Conservation (phyloP, 148 eudicot genomes). For the Hydrangea macrophylla region DNA sequence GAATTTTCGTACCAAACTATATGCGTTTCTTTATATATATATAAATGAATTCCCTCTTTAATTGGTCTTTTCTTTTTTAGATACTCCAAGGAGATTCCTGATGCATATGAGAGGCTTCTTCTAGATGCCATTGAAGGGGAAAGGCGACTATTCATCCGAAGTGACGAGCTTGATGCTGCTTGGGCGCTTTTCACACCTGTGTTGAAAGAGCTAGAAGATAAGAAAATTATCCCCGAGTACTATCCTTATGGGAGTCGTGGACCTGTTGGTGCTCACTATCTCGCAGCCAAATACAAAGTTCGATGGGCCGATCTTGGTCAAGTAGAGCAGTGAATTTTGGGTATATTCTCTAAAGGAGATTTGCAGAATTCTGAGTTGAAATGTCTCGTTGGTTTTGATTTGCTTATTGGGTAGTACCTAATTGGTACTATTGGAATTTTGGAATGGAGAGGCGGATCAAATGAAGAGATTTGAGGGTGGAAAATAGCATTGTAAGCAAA, state of each 20-base stretch:
- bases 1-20: no score
- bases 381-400: background rate
- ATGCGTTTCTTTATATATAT: no score
- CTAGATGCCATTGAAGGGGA: conserved; percentile 97
- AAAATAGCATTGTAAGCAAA: background rate
- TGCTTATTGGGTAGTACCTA: no score
- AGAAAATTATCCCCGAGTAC: conserved; percentile 70
- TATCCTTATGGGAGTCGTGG: conserved; percentile 97
- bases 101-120: conserved; percentile 94
- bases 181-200: conserved; percentile 92
- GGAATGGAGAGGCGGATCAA: background rate
- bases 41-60: background rate
- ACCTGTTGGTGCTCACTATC: conserved; percentile 95
- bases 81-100: conserved; percentile 91
- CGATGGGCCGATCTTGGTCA: conserved; percentile 86
- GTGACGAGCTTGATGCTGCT: conserved; percentile 95
- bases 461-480: background rate
- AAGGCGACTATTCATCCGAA: conserved; percentile 82
- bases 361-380: background rate
- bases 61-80: conserved; percentile 31
- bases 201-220: conserved; percentile 76
- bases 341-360: background rate
- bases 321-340: conserved; percentile 30
- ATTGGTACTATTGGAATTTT: background rate
- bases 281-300: conserved; percentile 85